Conservation (phyloP, 179 eudicot genomes). For the Beta corolliflora region DNA sequence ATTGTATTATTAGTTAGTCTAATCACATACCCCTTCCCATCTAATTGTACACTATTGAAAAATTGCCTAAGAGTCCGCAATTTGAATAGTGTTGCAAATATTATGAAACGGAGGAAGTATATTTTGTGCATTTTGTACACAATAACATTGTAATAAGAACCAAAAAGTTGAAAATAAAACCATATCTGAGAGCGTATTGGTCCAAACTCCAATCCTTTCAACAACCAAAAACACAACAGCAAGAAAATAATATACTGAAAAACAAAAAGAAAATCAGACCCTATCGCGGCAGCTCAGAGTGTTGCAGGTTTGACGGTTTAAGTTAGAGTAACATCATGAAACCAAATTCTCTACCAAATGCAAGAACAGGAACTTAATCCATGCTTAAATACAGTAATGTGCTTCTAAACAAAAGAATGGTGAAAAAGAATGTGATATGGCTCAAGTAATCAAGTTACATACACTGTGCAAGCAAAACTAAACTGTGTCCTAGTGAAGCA, state of each 20-base stretch:
- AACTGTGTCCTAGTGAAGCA: background rate
- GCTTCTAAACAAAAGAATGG: constrained; percentile 18
- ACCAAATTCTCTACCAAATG: background rate
- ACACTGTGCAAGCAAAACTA: constrained; percentile 12
- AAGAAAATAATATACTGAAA: background rate
- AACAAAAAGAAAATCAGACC: background rate
- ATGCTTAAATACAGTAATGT: background rate
- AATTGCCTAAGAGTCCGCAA: too few species aligned
- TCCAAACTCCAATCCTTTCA: background rate
- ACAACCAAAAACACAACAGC: background rate
- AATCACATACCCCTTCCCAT: too few species aligned
- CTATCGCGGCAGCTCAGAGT: background rate
- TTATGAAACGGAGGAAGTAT: too few species aligned
- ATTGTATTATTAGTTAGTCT: too few species aligned
- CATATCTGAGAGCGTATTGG: background rate
- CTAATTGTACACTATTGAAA: too few species aligned
- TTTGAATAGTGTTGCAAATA: too few species aligned
- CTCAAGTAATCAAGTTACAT: background rate
- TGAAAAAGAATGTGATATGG: background rate
- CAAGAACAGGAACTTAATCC: background rate
- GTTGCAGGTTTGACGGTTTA: background rate
- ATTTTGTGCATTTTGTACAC: too few species aligned
- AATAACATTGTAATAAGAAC: too few species aligned
- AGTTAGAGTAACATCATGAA: background rate
- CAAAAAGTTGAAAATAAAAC: too few species aligned